Conservation (phyloP, 441 rosid species). For the Cnidoscolus chayamansa region DNA sequence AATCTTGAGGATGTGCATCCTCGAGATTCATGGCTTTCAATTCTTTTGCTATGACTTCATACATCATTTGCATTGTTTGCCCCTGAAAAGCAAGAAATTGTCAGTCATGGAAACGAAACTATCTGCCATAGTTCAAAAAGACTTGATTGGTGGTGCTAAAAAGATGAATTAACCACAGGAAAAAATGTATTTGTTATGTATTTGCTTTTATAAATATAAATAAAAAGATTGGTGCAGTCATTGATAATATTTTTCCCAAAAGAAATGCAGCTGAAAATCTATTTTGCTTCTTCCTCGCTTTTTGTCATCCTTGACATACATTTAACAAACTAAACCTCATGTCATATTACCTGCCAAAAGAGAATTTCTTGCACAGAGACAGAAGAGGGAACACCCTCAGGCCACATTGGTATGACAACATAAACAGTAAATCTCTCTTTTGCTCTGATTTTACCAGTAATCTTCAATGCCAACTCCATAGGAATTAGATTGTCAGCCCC, state of each 20-base stretch:
- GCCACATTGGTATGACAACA: constrained; percentile 86
- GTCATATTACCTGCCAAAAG: constrained; percentile 70
- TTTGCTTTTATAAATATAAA: not conserved
- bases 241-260: not conserved
- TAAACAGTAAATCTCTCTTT: constrained; percentile 74
- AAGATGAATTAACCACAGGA: not conserved
- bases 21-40: constrained; percentile 44
- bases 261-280: constrained; percentile 3
- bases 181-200: not conserved
- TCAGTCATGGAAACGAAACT: not conserved
- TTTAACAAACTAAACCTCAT: not conserved
- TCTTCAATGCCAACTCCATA: constrained; percentile 81
- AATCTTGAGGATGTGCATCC: constrained; percentile 60
- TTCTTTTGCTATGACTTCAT: constrained; percentile 60
- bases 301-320: not conserved
- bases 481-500: constrained; percentile 90
- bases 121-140: too few relatives aligned
- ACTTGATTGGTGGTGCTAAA: not conserved
- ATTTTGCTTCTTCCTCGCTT: not conserved
- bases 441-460: constrained; percentile 64
- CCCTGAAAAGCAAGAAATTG: constrained; percentile 39
- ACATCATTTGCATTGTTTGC: constrained; percentile 88
- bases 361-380: constrained; percentile 75
- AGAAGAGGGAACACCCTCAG: constrained; percentile 77
- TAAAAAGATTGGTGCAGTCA: not conserved